Base-by-base conservation (phyloP, 805 yeast species). In the Zygoascus biomembranicola region DNA sequence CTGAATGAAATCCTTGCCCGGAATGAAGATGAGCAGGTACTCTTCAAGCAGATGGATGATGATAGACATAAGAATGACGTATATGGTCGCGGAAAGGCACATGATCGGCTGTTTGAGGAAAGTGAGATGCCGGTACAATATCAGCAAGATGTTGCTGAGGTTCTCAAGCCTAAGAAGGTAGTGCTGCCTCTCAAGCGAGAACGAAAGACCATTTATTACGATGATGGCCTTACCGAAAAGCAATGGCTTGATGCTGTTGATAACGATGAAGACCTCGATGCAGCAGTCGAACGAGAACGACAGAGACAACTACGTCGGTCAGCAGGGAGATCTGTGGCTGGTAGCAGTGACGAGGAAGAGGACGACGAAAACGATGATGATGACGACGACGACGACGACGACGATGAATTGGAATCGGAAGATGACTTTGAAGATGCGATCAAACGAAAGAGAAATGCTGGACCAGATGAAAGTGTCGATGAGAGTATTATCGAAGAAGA, bases 211-310 rank as follows among this genome's bases (percentile, higher is more conserved):
- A 75, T 80, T 1, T 78, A 82, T 14, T 82, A 81, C 56, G 84
- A 83, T 62, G 97, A 90, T 68, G 97, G 92, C 61, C 71, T 90
- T 62, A 84, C 95, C 1, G 97, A 90, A 67, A 96, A 87, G 63
- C 96, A 90, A 69, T 90, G 96, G 94, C 72, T 86, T 52, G 83
- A 80, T 49, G 81, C 77, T 10, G 72, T 77, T 64, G 83, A 79
- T 57, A 79, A 77, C 54, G 83, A 79, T 55, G 72, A 77, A 35
- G 82, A 78, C 57, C 69, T 78, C n/a, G 82, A 78, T 56, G 81
- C 73, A 52, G 83, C 81, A 11, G 74, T 78, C 44, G 71, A 66
- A 47, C 66, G 80, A 39, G 76, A 77, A 55, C 47, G 63, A 32
- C 49, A n/a, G 11, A 47, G 59, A 31, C 51, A 32, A 26, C 37